Conservation (phyloP, 306 rosid species). For the Senna siamea region DNA sequence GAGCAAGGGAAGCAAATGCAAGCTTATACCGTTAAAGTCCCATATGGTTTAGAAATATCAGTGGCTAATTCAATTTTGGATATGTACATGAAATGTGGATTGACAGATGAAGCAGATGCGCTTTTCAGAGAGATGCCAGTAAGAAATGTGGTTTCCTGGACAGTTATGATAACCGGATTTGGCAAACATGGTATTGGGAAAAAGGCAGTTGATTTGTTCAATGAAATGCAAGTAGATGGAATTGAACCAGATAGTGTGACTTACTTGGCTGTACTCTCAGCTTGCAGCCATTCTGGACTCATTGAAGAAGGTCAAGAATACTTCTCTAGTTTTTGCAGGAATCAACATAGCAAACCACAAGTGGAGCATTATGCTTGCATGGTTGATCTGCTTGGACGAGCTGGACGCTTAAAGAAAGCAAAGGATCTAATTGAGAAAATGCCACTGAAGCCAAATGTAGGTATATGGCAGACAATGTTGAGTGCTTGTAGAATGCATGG, state of each 20-base stretch:
- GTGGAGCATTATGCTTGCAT: slow-evolving; percentile 76
- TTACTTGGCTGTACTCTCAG: slow-evolving; percentile 68
- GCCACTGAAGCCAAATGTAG: slow-evolving; percentile 63
- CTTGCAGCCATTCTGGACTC: slow-evolving; percentile 72
- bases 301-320: slow-evolving; percentile 56
- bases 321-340: slow-evolving; percentile 50
- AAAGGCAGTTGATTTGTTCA: slow-evolving; percentile 53
- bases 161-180: slow-evolving; percentile 71
- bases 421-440: slow-evolving; percentile 56
- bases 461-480: slow-evolving; percentile 66
- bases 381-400: slow-evolving; percentile 70
- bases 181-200: slow-evolving; percentile 69
- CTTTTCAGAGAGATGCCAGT: slow-evolving; percentile 46
- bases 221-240: slow-evolving; percentile 48
- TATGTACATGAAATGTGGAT: slow-evolving; percentile 75
- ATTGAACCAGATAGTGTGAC: slow-evolving; percentile 59
- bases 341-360: slow-evolving; percentile 45
- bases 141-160: slow-evolving; percentile 68
- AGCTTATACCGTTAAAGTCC: slow-evolving; percentile 56
- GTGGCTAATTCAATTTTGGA: slow-evolving; percentile 68
- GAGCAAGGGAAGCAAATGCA: slow-evolving; percentile 75
- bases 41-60: slow-evolving; percentile 58
- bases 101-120: slow-evolving; percentile 53
- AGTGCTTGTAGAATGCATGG: slow-evolving; percentile 72
- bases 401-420: slow-evolving; percentile 60